phyloP scores from a whole-genome alignment of 495 filamentous ascomycete species.

The Glutinoglossum americanum region DNA sequence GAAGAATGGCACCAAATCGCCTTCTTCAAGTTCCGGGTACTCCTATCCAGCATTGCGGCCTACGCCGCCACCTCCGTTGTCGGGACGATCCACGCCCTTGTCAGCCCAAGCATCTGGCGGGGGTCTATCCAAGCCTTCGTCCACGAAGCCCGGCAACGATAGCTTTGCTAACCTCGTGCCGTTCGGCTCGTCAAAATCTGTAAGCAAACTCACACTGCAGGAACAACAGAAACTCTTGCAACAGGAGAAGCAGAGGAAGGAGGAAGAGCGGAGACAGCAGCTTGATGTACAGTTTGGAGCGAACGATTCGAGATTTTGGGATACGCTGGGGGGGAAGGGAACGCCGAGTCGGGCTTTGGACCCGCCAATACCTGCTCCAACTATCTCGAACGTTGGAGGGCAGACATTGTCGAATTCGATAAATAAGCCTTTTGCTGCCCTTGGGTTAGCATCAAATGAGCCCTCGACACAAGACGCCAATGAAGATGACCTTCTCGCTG shows the following conservation, averaged over 20 bases:
- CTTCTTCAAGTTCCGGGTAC: conserved; percentile 29
- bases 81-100: conserved; percentile 47
- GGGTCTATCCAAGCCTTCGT: conserved; percentile 22
- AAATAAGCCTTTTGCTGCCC: conserved; percentile 17
- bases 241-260: conserved; percentile 54
- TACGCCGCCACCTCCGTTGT: conserved; percentile 31
- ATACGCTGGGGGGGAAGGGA: conserved; percentile 26
- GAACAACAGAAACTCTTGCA: conserved; percentile 70
- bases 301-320: conserved; percentile 43
- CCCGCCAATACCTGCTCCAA: conserved; percentile 5
- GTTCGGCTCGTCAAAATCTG: conserved; percentile 38
- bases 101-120: conserved; percentile 21
- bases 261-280: conserved; percentile 44
- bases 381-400: conserved; percentile 3
- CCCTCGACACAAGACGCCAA: conserved; percentile 15
- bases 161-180: conserved; percentile 80
- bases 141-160: conserved; percentile 41
- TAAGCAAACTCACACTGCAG: conserved; percentile 52
- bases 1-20: conserved; percentile 16
- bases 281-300: conserved; percentile 56
- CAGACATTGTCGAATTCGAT: conserved; percentile 14
- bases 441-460: conserved; percentile 5
- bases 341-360: background rate
- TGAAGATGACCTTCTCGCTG: conserved; percentile 40
- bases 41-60: conserved; percentile 39